Evolutionary conservation across 169 alveolate genomes (phyloP), one percentile per base, ranked within the genome.

Genomic region (Cryptosporidium felis): DNA sequence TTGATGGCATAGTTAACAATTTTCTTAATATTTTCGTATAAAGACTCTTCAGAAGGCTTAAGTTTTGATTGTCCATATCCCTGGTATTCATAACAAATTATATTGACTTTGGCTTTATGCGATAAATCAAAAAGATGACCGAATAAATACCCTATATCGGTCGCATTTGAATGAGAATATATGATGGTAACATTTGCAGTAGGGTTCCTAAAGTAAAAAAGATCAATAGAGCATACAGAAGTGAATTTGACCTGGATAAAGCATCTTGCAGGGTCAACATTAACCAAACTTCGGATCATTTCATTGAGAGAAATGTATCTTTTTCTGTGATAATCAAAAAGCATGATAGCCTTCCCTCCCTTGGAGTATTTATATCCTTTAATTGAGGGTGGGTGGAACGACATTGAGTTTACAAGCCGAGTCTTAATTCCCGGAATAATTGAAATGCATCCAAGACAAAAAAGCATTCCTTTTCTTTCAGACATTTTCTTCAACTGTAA

Each of bases 131-230:
- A 28, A 14, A 81, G 56, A 40, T 82, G 80, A 60, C 85, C 88
- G 12, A 79, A 56, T 90, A 91, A 80, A 36, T 79, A 51, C 2
- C 94, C 94, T 18, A 91, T 62, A 46, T 91, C 94, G 21, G 93
- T 82, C 41, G 92, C 90, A 67, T 91, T 91, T 36, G 93, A 91
- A 82, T 91, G 94, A 40, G 92, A 80, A 62, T 65, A 91, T n/a
- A 91, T 88, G 10, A 91, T 63, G 30, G 92, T 89, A 16, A 60
- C 63, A 14, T 88, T 80, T 23, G 90, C 51, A 14, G 74, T 61
- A 21, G 60, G 66, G 36, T 90, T 62, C 5, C 8, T 74, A 36
- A 38, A 74, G 59, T 74, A 40, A 3, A 74, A 53, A 28, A 49
- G 3, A 12, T 74, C 65, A 36, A 41, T 38, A 5, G 66, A 74